Evolutionary conservation across 129 eudicot species (phyloP).

Genomic region (Tagetes erecta): DNA sequence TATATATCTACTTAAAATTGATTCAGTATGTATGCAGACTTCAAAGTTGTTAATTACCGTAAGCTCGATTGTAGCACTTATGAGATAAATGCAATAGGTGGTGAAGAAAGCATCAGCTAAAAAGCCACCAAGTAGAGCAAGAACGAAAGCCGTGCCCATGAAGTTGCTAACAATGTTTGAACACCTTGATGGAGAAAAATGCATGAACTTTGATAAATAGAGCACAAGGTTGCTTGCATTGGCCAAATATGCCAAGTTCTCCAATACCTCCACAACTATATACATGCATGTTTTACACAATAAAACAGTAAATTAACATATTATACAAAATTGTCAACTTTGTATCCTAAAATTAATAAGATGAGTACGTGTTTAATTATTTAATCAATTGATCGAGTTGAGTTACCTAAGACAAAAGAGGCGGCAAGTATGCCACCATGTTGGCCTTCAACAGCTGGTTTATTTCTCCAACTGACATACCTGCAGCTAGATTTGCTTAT

Average conservation of each 20-base stretch:
- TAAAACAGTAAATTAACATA: neutral
- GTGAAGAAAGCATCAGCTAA: conserved; percentile 81
- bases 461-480: conserved; percentile 70
- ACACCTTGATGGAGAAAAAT: conserved; percentile 75
- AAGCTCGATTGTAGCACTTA: conserved; percentile 70
- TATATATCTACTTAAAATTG: neutral
- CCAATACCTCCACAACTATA: conserved; percentile 84
- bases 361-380: no score
- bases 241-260: conserved; percentile 90
- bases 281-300: conserved; percentile 6
- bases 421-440: conserved; percentile 87
- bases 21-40: neutral
- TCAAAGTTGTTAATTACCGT: conserved; percentile 47
- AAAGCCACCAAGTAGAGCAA: conserved; percentile 92
- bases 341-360: conserved; percentile 6
- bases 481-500: conserved; percentile 56
- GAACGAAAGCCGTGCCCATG: conserved; percentile 94
- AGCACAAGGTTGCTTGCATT: conserved; percentile 93
- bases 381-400: no score
- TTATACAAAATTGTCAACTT: neutral
- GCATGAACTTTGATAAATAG: conserved; percentile 74
- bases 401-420: conserved; percentile 66
- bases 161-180: conserved; percentile 81
- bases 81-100: conserved; percentile 69
- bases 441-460: conserved; percentile 65